Conservation (phyloP, 345 rosid species). For the Streptanthus diversifolius region DNA sequence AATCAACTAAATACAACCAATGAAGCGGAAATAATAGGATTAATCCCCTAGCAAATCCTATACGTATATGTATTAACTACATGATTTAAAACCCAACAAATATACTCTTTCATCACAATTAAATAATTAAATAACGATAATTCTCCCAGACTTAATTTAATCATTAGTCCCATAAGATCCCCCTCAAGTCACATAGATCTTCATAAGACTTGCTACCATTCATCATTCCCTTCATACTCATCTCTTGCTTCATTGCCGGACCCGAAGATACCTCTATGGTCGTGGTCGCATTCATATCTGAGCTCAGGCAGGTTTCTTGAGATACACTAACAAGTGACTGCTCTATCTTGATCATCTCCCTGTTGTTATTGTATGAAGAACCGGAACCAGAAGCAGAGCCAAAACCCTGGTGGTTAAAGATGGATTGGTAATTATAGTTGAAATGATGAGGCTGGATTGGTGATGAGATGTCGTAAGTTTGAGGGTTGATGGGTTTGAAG, state of each 20-base stretch:
- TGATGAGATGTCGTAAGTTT: conserved; percentile 23
- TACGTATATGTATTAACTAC: conserved; percentile 22
- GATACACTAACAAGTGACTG: conserved; percentile 33
- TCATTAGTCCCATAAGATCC: conserved; percentile 31
- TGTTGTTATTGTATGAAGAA: conserved; percentile 19
- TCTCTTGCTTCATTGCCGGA: conserved; percentile 31
- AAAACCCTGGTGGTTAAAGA: conserved; percentile 23
- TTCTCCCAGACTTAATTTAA: background rate
- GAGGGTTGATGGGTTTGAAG: conserved; percentile 31
- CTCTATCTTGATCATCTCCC: conserved; percentile 35
- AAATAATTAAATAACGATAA: conserved; percentile 15
- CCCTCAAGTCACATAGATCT: conserved; percentile 33
- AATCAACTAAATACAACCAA: conserved; percentile 24
- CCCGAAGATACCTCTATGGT: conserved; percentile 30
- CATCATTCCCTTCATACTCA: conserved; percentile 29
- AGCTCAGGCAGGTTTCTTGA: conserved; percentile 37
- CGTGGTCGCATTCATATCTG: conserved; percentile 29
- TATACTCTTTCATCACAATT: conserved; percentile 28
- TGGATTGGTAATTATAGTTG: conserved; percentile 17
- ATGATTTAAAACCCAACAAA: conserved; percentile 25
- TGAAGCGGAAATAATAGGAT: conserved; percentile 17
- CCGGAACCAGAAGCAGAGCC: conserved; percentile 19
- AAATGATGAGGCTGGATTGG: conserved; percentile 11
- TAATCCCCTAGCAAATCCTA: conserved; percentile 27
- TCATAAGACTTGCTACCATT: conserved; percentile 33